phyloP scores from a whole-genome alignment of 805 yeast genomes.

The Torulaspora franciscae region DNA sequence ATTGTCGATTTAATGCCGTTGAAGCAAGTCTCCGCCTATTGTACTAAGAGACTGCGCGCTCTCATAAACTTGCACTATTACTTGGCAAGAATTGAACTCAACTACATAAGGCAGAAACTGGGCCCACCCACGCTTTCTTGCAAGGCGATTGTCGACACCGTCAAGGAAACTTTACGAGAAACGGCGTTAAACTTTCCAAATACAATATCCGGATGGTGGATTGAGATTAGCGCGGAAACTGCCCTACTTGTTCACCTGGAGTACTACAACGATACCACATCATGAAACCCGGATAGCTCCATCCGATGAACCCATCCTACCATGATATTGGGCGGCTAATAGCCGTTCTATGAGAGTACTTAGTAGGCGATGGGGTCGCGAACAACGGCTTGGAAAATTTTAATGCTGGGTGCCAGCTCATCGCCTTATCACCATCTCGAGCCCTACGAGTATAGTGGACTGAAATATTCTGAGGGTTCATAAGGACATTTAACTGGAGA shows the following conservation, averaged over 20 bases:
- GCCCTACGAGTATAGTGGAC: background rate
- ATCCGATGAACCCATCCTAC: background rate
- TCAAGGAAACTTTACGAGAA: conserved; percentile 13
- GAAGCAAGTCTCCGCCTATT: conserved; percentile 11
- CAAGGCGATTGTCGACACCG: conserved; percentile 14
- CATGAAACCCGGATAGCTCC: background rate
- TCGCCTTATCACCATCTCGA: conserved; percentile 9
- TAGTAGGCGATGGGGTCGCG: background rate
- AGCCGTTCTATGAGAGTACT: background rate
- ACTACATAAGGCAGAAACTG: conserved; percentile 10
- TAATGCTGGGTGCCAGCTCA: background rate
- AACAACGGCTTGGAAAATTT: conserved; percentile 7
- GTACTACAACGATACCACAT: conserved; percentile 2
- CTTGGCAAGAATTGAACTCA: conserved; percentile 13
- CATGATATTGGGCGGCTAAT: background rate
- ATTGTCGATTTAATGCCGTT: conserved; percentile 8
- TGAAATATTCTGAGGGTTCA: no score
- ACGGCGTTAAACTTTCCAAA: conserved; percentile 5
- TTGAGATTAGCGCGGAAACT: conserved; percentile 16
- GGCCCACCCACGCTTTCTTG: conserved; percentile 3
- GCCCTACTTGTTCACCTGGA: conserved; percentile 17
- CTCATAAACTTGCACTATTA: conserved; percentile 17
- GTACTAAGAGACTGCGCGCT: conserved; percentile 10
- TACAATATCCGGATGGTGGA: conserved; percentile 19
- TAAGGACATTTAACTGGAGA: no score